Evolutionary conservation across 2,329 filamentous ascomycete species (phyloP).

Genomic region (Diplodia intermedia): DNA sequence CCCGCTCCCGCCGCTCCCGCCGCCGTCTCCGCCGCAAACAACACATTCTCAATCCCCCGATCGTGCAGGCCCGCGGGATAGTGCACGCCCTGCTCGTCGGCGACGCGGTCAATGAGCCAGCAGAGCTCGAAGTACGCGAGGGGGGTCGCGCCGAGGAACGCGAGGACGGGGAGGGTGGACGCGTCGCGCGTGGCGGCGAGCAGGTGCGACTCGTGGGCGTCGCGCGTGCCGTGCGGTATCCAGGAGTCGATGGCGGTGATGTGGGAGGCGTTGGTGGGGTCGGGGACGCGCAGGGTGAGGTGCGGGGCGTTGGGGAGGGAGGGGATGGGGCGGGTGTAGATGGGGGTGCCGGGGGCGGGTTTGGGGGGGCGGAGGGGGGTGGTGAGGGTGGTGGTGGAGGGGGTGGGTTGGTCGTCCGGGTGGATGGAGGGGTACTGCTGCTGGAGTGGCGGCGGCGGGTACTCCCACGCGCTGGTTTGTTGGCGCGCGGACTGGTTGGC

Average conservation of each 20-base stretch:
- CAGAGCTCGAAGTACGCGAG: conserved; percentile 85
- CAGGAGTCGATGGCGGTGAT: conserved; percentile 75
- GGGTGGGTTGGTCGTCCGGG: conserved; percentile 52
- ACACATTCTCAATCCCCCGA: conserved; percentile 63
- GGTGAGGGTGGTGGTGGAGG: conserved; percentile 60
- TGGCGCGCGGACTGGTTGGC: conserved; percentile 39
- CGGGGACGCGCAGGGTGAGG: conserved; percentile 76
- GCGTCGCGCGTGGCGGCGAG: conserved; percentile 71
- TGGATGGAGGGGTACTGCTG: not conserved
- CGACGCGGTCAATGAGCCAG: conserved; percentile 67
- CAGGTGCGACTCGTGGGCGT: conserved; percentile 76
- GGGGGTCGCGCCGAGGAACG: conserved; percentile 65
- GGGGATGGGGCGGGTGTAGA: conserved; percentile 81
- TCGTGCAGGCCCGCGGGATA: conserved; percentile 64
- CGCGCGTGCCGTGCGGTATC: conserved; percentile 78
- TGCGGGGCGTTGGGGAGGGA: conserved; percentile 60
- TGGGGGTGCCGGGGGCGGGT: conserved; percentile 70
- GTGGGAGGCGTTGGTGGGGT: conserved; percentile 69
- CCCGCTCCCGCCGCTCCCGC: conserved; percentile 62
- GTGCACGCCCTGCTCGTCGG: conserved; percentile 65
- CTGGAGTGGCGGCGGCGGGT: not conserved
- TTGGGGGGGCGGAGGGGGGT: conserved; percentile 73
- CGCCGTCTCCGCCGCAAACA: conserved; percentile 60
- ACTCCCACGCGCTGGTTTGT: conserved; percentile 30
- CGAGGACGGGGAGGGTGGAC: conserved; percentile 73